A percentile compares a stretch with the other conserved stretches of the same genome.
phyloP scores from a whole-genome alignment of 2,329 filamentous ascomycete species.

The Epichloe scottii region DNA sequence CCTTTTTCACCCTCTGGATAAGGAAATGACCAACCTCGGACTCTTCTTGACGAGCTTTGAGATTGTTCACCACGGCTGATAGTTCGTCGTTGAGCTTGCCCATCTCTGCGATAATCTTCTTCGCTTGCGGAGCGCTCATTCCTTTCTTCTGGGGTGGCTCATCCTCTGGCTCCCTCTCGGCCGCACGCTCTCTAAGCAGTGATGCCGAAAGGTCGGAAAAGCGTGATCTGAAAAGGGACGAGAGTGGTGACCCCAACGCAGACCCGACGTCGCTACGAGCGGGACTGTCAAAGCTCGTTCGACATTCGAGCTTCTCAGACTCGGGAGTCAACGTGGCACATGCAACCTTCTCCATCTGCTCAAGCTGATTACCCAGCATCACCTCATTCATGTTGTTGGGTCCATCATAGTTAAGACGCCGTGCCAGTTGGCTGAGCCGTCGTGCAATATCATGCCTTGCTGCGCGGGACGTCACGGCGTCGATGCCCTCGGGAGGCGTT shows the following conservation, averaged over 20 bases:
- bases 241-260: constrained; percentile 22
- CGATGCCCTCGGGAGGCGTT: constrained; percentile 5
- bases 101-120: constrained; percentile 23
- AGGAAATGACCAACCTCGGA: constrained; percentile 33
- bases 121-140: constrained; percentile 23
- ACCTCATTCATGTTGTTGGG: constrained; percentile 23
- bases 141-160: constrained; percentile 17
- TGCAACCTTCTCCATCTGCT: constrained; percentile 23
- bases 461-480: constrained; percentile 12
- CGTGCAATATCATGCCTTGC: constrained; percentile 32
- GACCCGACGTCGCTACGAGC: constrained; percentile 16
- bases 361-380: constrained; percentile 23
- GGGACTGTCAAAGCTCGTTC: constrained; percentile 15
- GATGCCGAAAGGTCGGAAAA: constrained; percentile 28
- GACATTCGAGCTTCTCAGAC: constrained; percentile 9
- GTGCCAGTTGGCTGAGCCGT: constrained; percentile 26
- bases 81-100: constrained; percentile 37
- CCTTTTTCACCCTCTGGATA: neutral
- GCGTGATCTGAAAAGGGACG: constrained; percentile 24
- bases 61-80: constrained; percentile 33
- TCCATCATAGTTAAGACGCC: constrained; percentile 22
- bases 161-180: constrained; percentile 14
- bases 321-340: constrained; percentile 9
- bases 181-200: constrained; percentile 17
- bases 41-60: constrained; percentile 46